Conservation (phyloP, 164 flowering plant species). For the Nymphaea colorata region DNA sequence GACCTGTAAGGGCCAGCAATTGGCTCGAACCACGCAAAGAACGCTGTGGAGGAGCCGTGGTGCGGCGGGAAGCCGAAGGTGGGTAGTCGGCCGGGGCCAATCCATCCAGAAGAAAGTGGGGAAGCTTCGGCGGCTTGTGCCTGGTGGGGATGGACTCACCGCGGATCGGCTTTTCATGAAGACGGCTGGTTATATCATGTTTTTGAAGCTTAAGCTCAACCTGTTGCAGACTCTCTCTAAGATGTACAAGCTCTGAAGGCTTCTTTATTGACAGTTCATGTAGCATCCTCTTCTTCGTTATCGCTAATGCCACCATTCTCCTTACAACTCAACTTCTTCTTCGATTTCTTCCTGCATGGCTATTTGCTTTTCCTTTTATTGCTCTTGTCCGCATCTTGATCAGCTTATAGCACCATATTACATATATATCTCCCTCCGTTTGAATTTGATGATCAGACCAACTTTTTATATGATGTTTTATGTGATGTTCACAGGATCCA, state of each 20-base stretch:
- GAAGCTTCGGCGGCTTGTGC: constrained; percentile 45
- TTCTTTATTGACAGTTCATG: too few relatives aligned
- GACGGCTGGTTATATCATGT: constrained; percentile 62
- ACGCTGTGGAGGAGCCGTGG: neutral
- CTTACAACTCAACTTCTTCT: too few relatives aligned
- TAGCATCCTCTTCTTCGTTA: too few relatives aligned
- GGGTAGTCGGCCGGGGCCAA: neutral
- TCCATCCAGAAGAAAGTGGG: constrained; percentile 23
- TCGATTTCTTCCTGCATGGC: too few relatives aligned
- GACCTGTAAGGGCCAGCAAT: neutral
- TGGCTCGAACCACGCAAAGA: neutral
- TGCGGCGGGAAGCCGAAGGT: neutral
- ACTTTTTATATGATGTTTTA: too few relatives aligned
- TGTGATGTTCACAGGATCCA: too few relatives aligned
- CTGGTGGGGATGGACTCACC: constrained; percentile 44
- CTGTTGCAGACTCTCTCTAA: constrained; percentile 46
- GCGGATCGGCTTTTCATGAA: constrained; percentile 39
- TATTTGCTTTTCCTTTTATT: too few relatives aligned
- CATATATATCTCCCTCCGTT: too few relatives aligned
- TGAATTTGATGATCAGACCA: too few relatives aligned
- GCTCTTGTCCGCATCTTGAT: too few relatives aligned
- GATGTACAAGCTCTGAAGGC: constrained; percentile 18
- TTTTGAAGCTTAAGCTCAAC: constrained; percentile 41
- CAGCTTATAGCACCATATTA: too few relatives aligned
- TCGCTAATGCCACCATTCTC: too few relatives aligned